Evolutionary conservation across 2,329 filamentous ascomycete species (phyloP).

Genomic region (Pseudogymnoascus verrucosus): DNA sequence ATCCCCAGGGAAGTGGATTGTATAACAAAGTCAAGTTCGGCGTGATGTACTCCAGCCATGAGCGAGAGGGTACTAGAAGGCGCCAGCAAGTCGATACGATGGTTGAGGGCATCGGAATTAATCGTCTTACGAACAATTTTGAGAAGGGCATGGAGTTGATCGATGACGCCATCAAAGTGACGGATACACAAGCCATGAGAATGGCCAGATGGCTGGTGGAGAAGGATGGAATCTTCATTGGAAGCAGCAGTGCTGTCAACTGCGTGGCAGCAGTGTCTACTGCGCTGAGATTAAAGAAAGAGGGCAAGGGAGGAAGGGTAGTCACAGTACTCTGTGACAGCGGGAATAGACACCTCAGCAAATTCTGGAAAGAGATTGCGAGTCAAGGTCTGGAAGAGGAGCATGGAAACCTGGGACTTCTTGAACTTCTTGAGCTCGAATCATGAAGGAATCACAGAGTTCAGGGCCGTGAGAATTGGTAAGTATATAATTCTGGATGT

Average conservation of each 20-base stretch:
- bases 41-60: conserved; percentile 88
- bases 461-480: neutral
- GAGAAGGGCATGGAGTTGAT: conserved; percentile 78
- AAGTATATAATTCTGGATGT: neutral
- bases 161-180: conserved; percentile 83
- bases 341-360: conserved; percentile 75
- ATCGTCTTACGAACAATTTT: conserved; percentile 88
- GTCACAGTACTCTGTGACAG: conserved; percentile 82
- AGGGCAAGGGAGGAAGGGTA: conserved; percentile 51
- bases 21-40: conserved; percentile 89
- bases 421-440: conserved; percentile 36
- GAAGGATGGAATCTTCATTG: conserved; percentile 88
- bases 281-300: conserved; percentile 55
- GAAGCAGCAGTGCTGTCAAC: conserved; percentile 94
- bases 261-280: conserved; percentile 71
- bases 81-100: conserved; percentile 91
- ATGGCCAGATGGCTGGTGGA: conserved; percentile 98
- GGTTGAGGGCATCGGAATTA: conserved; percentile 93
- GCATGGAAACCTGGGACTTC: conserved; percentile 39
- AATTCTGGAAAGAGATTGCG: conserved; percentile 72
- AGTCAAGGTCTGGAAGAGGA: conserved; percentile 60
- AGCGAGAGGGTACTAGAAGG: conserved; percentile 82
- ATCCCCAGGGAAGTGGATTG: conserved; percentile 87
- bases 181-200: conserved; percentile 75
- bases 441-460: neutral